These are phyloP conservation scores for Trametes cubensis DNA, from an alignment of 768 basidiomycete species.

Conservation along the genomic window DNA sequence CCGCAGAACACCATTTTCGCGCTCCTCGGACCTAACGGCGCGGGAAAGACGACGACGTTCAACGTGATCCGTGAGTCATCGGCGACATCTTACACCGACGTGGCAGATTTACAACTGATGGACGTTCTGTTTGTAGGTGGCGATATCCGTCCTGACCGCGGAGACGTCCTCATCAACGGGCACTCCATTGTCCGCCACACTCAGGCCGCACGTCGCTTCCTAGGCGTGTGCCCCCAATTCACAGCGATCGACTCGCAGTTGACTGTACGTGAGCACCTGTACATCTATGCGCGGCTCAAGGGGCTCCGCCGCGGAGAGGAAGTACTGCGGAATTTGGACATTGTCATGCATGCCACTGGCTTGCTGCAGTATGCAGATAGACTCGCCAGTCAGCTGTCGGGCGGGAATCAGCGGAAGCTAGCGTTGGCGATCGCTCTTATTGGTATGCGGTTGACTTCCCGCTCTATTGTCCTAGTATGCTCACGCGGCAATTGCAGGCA, in stretches of 20 bases:
- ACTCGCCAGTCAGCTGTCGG: slow-evolving; percentile 74
- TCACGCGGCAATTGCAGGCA: slow-evolving; percentile 46
- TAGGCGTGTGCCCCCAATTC: slow-evolving; percentile 85
- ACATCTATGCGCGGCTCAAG: slow-evolving; percentile 73
- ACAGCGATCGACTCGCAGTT: slow-evolving; percentile 80
- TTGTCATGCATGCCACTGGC: slow-evolving; percentile 60
- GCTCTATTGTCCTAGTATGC: background rate
- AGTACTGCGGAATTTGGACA: slow-evolving; percentile 54
- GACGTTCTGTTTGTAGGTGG: slow-evolving; percentile 49
- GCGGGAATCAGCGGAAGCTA: slow-evolving; percentile 80
- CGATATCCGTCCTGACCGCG: slow-evolving; percentile 64
- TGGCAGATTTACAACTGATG: background rate
- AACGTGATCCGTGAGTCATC: slow-evolving; percentile 69
- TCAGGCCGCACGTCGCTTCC: slow-evolving; percentile 61
- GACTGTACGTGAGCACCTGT: slow-evolving; percentile 76
- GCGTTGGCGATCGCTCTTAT: slow-evolving; percentile 77
- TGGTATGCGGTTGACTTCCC: slow-evolving; percentile 40
- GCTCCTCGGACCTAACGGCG: slow-evolving; percentile 80
- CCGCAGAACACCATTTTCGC: slow-evolving; percentile 66
- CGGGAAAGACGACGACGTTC: slow-evolving; percentile 82
- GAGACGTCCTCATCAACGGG: slow-evolving; percentile 70
- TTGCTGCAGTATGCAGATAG: slow-evolving; percentile 65
- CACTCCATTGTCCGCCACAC: slow-evolving; percentile 66
- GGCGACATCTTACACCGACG: too few species aligned
- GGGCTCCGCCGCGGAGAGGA: slow-evolving; percentile 58